These are phyloP conservation scores for Chalaropsis thielavioides DNA, from an alignment of 2,329 filamentous ascomycete species.

Conservation along the genomic window DNA sequence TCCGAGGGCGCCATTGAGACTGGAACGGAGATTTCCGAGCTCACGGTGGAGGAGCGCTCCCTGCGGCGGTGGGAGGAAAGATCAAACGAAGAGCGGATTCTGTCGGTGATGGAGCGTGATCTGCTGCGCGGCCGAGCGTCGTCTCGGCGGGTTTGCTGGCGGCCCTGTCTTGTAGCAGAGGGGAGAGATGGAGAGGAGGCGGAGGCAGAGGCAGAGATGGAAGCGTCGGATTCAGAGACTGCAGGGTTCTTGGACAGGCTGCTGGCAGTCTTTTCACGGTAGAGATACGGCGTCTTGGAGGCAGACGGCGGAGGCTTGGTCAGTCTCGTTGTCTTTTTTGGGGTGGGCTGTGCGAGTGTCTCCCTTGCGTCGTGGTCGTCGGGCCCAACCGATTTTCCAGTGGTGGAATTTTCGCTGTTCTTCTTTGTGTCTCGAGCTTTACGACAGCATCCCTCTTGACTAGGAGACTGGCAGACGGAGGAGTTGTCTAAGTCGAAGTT, in stretches of 20 bases:
- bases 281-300: conserved; percentile 15
- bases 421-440: neutral
- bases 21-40: conserved; percentile 12
- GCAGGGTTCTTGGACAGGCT: neutral
- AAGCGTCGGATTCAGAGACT: neutral
- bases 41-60: conserved; percentile 6
- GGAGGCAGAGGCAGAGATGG: neutral
- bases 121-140: conserved; percentile 9
- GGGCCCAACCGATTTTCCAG: neutral
- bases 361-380: conserved; percentile 1
- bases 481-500: neutral
- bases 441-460: neutral
- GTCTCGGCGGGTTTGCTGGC: conserved; percentile 1
- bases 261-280: conserved; percentile 4
- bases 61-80: conserved; percentile 7
- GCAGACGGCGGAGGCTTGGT: conserved; percentile 17
- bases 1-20: conserved; percentile 8
- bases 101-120: conserved; percentile 13
- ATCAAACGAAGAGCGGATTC: conserved; percentile 15
- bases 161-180: neutral
- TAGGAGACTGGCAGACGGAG: conserved; percentile 5
- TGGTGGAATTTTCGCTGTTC: neutral
- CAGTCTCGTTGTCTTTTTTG: conserved; percentile 5
- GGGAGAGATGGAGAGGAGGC: no score
- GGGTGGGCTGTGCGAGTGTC: neutral